These are phyloP conservation scores for Suillus subalutaceus DNA, from an alignment of 768 basidiomycete genomes.

Conservation along the genomic window DNA sequence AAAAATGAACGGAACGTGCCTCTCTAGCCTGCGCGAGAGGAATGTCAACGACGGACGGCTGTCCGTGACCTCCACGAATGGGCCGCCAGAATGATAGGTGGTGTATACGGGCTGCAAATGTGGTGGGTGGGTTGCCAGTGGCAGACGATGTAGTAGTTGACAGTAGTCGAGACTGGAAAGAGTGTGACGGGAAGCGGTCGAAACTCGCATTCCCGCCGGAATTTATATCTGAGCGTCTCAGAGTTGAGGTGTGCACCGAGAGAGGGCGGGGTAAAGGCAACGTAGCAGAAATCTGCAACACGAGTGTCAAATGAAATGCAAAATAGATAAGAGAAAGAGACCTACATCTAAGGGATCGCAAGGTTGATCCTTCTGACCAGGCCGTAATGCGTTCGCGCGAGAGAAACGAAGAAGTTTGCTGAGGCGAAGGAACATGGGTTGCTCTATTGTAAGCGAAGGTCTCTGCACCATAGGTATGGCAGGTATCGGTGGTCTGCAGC, in stretches of 20 bases:
- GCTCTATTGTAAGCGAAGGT: too few species aligned
- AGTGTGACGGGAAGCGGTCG: background rate
- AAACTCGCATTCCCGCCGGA: background rate
- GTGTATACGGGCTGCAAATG: too few species aligned
- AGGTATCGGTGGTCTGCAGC: too few species aligned
- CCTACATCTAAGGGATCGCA: background rate
- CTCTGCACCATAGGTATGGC: too few species aligned
- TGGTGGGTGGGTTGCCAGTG: too few species aligned
- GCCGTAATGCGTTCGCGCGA: too few species aligned
- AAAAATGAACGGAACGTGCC: background rate
- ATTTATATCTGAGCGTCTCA: background rate
- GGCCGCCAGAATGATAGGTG: background rate
- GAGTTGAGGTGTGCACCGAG: background rate
- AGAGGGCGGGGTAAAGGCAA: background rate
- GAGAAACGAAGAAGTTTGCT: too few species aligned
- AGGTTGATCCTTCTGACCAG: background rate
- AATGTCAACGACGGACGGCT: background rate
- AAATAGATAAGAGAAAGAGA: background rate
- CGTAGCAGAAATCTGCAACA: too few species aligned
- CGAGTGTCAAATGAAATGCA: too few species aligned
- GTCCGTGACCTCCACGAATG: background rate
- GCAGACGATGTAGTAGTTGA: too few species aligned
- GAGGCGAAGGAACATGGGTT: too few species aligned
- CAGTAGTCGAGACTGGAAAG: background rate
- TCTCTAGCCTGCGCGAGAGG: background rate